A percentile compares a stretch with the other conserved stretches of the same genome.
These are phyloP conservation scores for Croton laevigatus DNA, from an alignment of 441 rosid genomes.

Conservation along the genomic window DNA sequence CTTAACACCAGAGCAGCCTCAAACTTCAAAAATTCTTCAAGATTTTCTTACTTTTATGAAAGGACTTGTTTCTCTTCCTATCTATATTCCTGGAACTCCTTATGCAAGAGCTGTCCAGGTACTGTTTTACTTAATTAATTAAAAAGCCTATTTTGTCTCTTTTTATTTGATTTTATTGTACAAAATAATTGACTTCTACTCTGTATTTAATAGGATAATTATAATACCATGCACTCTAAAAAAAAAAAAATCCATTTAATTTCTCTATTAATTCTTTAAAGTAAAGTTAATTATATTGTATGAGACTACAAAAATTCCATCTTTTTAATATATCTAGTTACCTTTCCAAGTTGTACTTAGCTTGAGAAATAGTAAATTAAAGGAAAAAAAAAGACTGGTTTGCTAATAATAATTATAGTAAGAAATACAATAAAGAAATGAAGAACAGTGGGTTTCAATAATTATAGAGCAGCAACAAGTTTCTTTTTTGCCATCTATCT, in stretches of 20 bases:
- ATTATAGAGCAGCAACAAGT: conserved; percentile 1
- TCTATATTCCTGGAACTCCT: conserved; percentile 55
- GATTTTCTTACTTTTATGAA: conserved; percentile 53
- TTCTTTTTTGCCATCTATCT: not conserved
- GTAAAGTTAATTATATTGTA: too few species aligned
- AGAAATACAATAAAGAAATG: not conserved
- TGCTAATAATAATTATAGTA: not conserved
- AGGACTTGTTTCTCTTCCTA: conserved; percentile 51
- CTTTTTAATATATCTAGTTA: too few species aligned
- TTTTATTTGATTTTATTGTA: too few species aligned
- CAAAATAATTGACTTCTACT: too few species aligned
- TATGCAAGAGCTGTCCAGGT: conserved; percentile 63
- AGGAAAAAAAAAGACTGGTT: too few species aligned
- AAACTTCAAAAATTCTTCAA: conserved; percentile 39
- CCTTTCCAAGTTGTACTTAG: too few species aligned
- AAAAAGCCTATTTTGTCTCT: not conserved
- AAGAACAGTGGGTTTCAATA: conserved; percentile 12
- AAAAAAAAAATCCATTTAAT: too few species aligned
- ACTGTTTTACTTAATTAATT: not conserved
- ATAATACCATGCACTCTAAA: too few species aligned
- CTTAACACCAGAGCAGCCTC: conserved; percentile 42
- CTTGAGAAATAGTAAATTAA: too few species aligned
- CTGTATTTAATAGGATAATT: too few species aligned
- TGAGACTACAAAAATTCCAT: too few species aligned
- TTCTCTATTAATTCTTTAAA: too few species aligned